These are phyloP conservation scores for Wickerhamomyces ciferrii DNA, from an alignment of 805 yeast species.

Conservation along the genomic window DNA sequence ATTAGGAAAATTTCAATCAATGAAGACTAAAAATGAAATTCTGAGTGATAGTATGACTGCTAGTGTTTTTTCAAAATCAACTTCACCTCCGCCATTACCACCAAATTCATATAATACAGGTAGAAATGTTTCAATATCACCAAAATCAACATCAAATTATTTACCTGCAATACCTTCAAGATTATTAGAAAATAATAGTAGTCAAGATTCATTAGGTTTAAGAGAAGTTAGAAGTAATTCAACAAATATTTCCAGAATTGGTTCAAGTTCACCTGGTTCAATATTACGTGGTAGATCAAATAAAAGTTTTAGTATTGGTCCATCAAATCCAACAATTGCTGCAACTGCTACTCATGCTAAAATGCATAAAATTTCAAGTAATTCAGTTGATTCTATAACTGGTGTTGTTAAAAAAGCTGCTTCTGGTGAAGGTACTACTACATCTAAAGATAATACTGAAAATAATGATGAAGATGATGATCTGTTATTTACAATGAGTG, in stretches of 20 bases:
- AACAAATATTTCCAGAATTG: conserved; percentile 5
- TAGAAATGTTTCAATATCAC: conserved; percentile 25
- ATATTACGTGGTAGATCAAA: conserved; percentile 7
- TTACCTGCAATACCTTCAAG: conserved; percentile 25
- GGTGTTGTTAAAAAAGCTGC: conserved; percentile 7
- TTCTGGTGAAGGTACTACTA: conserved; percentile 28
- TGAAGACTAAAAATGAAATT: conserved; percentile 48
- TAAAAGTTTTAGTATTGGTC: conserved; percentile 19
- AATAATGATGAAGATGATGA: conserved; percentile 59
- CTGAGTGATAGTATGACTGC: conserved; percentile 51
- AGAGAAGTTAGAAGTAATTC: conserved; percentile 3
- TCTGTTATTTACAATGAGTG: conserved; percentile 67
- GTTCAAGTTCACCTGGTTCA: conserved; percentile 18
- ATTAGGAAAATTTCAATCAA: conserved; percentile 42
- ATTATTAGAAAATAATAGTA: conserved; percentile 20
- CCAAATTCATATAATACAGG: conserved; percentile 1
- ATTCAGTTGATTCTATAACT: not conserved
- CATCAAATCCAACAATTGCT: conserved; percentile 26
- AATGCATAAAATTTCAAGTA: conserved; percentile 15
- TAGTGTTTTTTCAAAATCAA: conserved; percentile 31
- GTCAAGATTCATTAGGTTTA: conserved; percentile 16
- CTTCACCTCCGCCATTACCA: conserved; percentile 10
- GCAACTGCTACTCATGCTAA: conserved; percentile 25
- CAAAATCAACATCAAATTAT: conserved; percentile 24
- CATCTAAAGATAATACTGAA: conserved; percentile 17